Evolutionary conservation across 352 stramenopile genomes (phyloP), one percentile per base, ranked within the genome.

Genomic region (Pythium pyrilobum): DNA sequence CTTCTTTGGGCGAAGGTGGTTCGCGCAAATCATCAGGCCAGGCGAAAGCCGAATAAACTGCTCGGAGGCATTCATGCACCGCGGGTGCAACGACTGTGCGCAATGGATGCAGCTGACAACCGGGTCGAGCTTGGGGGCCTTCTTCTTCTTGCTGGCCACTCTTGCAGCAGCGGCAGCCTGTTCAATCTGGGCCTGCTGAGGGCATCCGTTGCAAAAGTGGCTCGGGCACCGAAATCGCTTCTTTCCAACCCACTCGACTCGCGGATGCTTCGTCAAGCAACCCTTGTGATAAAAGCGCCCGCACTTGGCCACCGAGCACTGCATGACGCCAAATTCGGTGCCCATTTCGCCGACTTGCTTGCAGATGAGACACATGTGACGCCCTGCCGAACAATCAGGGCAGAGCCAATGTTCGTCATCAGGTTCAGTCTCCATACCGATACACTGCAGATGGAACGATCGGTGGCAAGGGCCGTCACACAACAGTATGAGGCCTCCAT

Each of bases 281-380:
- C 78, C 77, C 51, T 91, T 87, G 69, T 97, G 90, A 71, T 97
- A 97, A 56, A 96, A 97, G n/a, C 90, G 74, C 16, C 90, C 90
- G 52, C 90, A 97, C 59, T 93, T 96, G 20, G 82, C 82, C 54
- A 96, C 85, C 15, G 87, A 92, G 53, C 89, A 97, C 63, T 95
- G 87, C 1, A 85, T 89, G 8, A 97, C 89, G 31, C 89, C 87
- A 64, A 90, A 94, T 60, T 97, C 83, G 1, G 74, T 77, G 25
- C 83, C 84, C 82, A 95, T 93, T 59, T 95, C 85, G 31, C 88
- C 88, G 1, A 95, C 85, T 64, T 96, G 76, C 56, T 92, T 93
- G 64, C 91, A 97, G 41, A 96, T 82, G 57, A 97, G 53, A 47
- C 91, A 97, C 77, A 95, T 93, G 60, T 96, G 85, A n/a, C 85